Evolutionary conservation across 768 basidiomycete species (phyloP), one percentile per base, ranked within the genome.

Genomic region (Termitomyces eurrhizus): DNA sequence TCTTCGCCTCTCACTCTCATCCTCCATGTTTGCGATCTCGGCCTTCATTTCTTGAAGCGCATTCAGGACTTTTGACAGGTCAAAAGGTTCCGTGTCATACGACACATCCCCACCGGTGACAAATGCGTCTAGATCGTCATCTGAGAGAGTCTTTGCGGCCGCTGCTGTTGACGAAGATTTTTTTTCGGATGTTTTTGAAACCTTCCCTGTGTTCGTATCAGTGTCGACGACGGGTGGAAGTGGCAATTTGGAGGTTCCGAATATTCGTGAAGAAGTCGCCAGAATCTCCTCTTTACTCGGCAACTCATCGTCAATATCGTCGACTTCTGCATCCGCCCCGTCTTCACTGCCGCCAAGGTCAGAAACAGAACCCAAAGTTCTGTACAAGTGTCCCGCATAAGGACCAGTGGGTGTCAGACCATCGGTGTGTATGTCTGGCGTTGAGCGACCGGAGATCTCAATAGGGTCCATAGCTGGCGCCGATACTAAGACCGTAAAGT

Each of bases 401-500:
- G 59, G 14, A 62, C 62, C 50, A 67, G 65, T n/a, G 37, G 52
- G 62, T 46, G 63, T 65, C 11, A 64, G 61, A 46, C 44, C 68
- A 56, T 56, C 65, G 49, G 45, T 63, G 48, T 59, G 55, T 60
- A n/a, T 67, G 64, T 72, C 58, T 46, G 59, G 65, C 44, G 58
- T 62, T 42, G 58, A 64, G 62, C 64, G 53, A 67, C 72, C 58
- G 66, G 73, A 67, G 64, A 67, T 59, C 62, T 61, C 62, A 29
- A 56, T 39, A 26, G 62, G 52, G 13, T 63, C 52, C 35, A 42
- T 63, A 33, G 67, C 59, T 50, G 76, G 82, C n/a, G 87, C 88
- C 36, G 87, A 86, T 18, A 91, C 80, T 63, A 90, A 90, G 33
- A 83, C 85, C 2, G 85, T 80, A 67, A 94, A 94, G 70, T 94